A percentile compares a stretch with the other conserved stretches of the same genome.
These are phyloP conservation scores for Brasenia schreberi DNA, from an alignment of 164 flowering plant genomes.

Conservation along the genomic window DNA sequence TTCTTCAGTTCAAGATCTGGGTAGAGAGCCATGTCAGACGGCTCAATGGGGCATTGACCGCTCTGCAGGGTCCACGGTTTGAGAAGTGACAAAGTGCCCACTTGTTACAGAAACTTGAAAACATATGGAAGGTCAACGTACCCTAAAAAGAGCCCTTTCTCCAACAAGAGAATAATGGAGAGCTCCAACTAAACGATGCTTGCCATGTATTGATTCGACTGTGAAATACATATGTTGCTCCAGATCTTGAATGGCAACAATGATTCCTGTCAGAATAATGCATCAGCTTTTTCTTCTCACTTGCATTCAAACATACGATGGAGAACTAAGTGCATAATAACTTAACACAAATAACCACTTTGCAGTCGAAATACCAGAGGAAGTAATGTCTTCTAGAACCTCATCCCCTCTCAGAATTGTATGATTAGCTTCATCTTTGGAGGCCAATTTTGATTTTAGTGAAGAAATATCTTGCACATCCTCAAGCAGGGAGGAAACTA, in stretches of 20 bases:
- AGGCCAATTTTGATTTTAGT: conserved; percentile 11
- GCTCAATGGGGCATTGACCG: too few relatives aligned
- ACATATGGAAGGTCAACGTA: conserved; percentile 16
- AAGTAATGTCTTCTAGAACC: conserved; percentile 28
- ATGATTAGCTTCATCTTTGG: conserved; percentile 17
- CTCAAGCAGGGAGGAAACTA: conserved; percentile 34
- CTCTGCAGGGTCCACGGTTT: too few relatives aligned
- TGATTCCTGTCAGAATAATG: conserved; percentile 40
- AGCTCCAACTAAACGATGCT: conserved; percentile 40
- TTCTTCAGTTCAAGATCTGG: too few relatives aligned
- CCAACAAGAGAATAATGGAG: conserved; percentile 82
- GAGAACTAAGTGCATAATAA: conserved; percentile 1
- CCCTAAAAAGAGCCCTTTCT: conserved; percentile 87
- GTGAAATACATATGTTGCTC: conserved; percentile 77
- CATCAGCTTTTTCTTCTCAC: conserved; percentile 1
- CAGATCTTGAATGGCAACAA: conserved; percentile 86
- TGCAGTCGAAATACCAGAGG: conserved; percentile 45
- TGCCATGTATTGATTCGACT: conserved; percentile 40
- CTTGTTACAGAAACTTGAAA: too few relatives aligned
- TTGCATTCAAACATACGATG: conserved; percentile 1
- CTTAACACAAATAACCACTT: not conserved
- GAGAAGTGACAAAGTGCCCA: too few relatives aligned
- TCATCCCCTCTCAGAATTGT: conserved; percentile 16
- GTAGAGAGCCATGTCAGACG: too few relatives aligned
- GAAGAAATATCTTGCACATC: conserved; percentile 29